A percentile compares a stretch with the other conserved stretches of the same genome.
These are phyloP conservation scores for Flaveria robusta DNA, from an alignment of 129 eudicot species.

Conservation along the genomic window DNA sequence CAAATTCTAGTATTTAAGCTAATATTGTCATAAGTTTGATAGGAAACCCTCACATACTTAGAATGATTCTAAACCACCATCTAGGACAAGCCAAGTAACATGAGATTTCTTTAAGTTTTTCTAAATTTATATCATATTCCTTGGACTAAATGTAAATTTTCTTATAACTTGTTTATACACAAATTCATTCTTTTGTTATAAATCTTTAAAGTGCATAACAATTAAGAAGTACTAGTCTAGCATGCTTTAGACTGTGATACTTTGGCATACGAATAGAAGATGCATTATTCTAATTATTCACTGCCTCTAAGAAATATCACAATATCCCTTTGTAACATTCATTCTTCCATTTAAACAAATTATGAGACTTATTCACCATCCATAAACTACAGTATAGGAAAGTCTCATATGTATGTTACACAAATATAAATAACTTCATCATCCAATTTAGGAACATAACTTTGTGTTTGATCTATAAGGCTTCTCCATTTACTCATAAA, in stretches of 20 bases:
- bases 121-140: neutral
- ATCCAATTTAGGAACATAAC: neutral
- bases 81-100: neutral
- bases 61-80: neutral
- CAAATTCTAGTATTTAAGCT: neutral
- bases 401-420: too few relatives aligned
- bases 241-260: neutral
- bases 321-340: neutral
- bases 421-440: neutral
- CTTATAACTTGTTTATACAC: neutral
- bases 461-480: neutral
- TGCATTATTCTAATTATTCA: too few relatives aligned
- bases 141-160: neutral
- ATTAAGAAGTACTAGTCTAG: neutral
- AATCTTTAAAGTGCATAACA: neutral
- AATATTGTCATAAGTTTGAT: neutral
- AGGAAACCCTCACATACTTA: neutral
- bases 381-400: neutral
- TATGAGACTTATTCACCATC: too few relatives aligned
- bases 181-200: neutral
- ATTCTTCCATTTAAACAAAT: too few relatives aligned
- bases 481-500: neutral
- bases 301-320: neutral
- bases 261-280: neutral
- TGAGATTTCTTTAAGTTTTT: neutral